Conservation (phyloP, 495 filamentous ascomycete species). For the Physcia stellaris region DNA sequence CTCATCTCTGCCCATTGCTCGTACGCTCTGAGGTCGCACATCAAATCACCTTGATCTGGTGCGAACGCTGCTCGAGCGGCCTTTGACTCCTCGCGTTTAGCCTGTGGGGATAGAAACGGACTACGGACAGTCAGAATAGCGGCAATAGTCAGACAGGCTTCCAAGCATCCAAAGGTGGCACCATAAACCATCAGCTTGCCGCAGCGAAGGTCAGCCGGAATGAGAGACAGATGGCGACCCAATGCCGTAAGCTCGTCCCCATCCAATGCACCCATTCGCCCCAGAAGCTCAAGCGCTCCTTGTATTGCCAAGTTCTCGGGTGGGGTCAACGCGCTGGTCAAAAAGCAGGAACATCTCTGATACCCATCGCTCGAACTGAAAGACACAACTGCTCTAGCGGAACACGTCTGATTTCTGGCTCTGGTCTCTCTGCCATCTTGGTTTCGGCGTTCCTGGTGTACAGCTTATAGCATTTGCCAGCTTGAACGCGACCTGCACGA, state of each 20-base stretch:
- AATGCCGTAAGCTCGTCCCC: slow-evolving; percentile 77
- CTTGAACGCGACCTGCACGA: slow-evolving; percentile 81
- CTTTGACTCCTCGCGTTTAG: slow-evolving; percentile 69
- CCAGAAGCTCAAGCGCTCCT: slow-evolving; percentile 62
- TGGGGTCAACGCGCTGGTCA: slow-evolving; percentile 76
- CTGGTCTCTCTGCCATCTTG: slow-evolving; percentile 80
- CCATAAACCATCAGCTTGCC: slow-evolving; percentile 94
- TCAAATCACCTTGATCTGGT: slow-evolving; percentile 65
- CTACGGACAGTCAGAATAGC: slow-evolving; percentile 73
- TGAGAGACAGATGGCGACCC: slow-evolving; percentile 81
- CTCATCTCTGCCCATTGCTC: slow-evolving; percentile 63
- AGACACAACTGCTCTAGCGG: slow-evolving; percentile 90
- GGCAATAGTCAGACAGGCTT: slow-evolving; percentile 78
- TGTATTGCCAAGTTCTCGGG: slow-evolving; percentile 75
- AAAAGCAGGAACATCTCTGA: slow-evolving; percentile 65
- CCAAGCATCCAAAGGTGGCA: slow-evolving; percentile 75
- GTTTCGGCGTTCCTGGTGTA: slow-evolving; percentile 74
- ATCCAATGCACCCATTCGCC: slow-evolving; percentile 77
- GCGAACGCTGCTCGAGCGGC: slow-evolving; percentile 64
- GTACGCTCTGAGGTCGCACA: slow-evolving; percentile 75
- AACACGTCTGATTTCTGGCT: slow-evolving; percentile 85
- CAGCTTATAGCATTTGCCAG: slow-evolving; percentile 88
- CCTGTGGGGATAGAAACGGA: slow-evolving; percentile 71
- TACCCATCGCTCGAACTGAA: slow-evolving; percentile 88
- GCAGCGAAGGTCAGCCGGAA: slow-evolving; percentile 85